Base-by-base conservation (phyloP, 331 rosid genomes). In the Telfairia occidentalis region DNA sequence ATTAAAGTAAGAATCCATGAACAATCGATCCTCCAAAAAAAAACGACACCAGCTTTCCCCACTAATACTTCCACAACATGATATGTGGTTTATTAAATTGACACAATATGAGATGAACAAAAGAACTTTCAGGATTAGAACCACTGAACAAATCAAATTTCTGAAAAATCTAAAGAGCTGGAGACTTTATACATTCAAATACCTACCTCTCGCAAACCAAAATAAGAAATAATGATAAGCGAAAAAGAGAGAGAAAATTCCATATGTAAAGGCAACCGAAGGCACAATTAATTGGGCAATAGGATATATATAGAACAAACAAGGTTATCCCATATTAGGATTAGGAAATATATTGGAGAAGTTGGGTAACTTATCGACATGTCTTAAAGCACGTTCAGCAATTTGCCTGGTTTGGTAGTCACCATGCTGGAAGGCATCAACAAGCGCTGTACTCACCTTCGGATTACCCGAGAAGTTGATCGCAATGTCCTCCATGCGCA, bases 391-490 rank as follows among this genome's bases (percentile, higher is more conserved):
- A 71, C 82, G 92, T 83, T 95, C 99, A 5, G 99, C 99, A 35
- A 83, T 92, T 85, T 95, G 99, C 72, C 93, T 83, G 70, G 99
- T 95, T 83, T 92, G 87, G 71, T 84, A 86, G 77, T 95, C 99
- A 13, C 90, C 97, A 57, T 95, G 96, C 84, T 95, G 97, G 88
- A 91, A 95, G 59, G 99, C 97, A 29, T 95, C 99, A 75, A 95
- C 99, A 52, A 95, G 97, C 38, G 99, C 97, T 32, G 99, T 90
- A 71, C 91, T 86, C 81, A 95, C 84, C 58, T 92, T 95, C 78
- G 82, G 99, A 82, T 92, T 91, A 21, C 89, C 88, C 30, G 99
- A 88, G 71, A 92, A 90, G 57, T 90, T 93, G 21, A 76, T 81
- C 11, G 90, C 97, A 32, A 95, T 95, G 24, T 90, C 91, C 0